Conservation (phyloP, 2,329 filamentous ascomycete genomes). For the Clonostachys rhizophaga region DNA sequence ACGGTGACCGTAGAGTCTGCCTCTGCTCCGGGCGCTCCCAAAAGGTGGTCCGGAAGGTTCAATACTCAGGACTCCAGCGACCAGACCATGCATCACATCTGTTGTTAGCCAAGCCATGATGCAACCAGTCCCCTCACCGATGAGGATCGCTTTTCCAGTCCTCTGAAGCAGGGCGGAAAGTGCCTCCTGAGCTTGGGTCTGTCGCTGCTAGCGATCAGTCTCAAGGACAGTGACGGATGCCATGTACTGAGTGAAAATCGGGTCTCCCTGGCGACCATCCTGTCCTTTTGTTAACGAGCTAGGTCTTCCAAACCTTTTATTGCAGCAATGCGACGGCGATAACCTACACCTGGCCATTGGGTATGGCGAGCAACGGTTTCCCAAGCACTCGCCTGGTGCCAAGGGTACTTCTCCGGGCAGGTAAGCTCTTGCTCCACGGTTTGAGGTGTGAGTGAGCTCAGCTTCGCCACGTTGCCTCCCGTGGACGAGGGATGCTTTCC, state of each 20-base stretch:
- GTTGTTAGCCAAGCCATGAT: constrained; percentile 39
- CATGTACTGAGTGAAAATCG: too few relatives aligned
- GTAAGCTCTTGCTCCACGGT: too few relatives aligned
- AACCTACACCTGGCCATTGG: constrained; percentile 11
- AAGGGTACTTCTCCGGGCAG: too few relatives aligned
- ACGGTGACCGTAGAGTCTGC: constrained; percentile 9
- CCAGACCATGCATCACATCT: constrained; percentile 39
- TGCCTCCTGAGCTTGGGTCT: constrained; percentile 22
- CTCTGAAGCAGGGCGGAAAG: constrained; percentile 34
- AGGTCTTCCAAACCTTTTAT: too few relatives aligned
- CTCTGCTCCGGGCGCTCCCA: constrained; percentile 8
- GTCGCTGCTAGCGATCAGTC: constrained; percentile 12
- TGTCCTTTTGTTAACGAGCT: too few relatives aligned
- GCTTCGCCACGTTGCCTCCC: background rate
- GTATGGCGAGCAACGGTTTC: background rate
- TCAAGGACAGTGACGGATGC: too few relatives aligned
- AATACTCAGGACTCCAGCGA: constrained; percentile 42
- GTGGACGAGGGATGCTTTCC: constrained; percentile 3
- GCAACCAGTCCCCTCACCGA: constrained; percentile 46
- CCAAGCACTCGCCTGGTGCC: too few relatives aligned
- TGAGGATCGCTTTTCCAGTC: constrained; percentile 33
- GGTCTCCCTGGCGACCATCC: too few relatives aligned
- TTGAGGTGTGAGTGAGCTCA: background rate
- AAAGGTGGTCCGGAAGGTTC: constrained; percentile 52
- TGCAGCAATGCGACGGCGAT: background rate